Evolutionary conservation across 768 basidiomycete species (phyloP).

Genomic region (Pseudohyphozyma bogoriensis): DNA sequence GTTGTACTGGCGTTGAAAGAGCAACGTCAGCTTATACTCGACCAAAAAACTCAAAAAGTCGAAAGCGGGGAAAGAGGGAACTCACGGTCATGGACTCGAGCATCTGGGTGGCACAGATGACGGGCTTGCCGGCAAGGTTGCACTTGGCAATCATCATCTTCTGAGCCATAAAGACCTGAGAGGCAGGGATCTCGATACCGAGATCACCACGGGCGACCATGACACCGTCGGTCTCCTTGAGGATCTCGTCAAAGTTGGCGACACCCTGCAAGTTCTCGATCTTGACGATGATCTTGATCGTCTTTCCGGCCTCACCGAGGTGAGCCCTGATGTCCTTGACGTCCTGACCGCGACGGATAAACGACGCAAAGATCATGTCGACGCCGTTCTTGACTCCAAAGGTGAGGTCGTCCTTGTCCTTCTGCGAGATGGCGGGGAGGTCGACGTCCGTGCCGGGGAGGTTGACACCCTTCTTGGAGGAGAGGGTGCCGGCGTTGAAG

Average conservation of each 20-base stretch:
- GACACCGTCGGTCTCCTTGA: slow-evolving; percentile 90
- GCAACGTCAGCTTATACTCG: neutral
- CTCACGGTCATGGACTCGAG: slow-evolving; percentile 52
- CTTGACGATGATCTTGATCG: slow-evolving; percentile 98
- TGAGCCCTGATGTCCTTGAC: slow-evolving; percentile 86
- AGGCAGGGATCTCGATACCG: slow-evolving; percentile 99
- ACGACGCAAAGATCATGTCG: slow-evolving; percentile 99
- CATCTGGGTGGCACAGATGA: slow-evolving; percentile 99
- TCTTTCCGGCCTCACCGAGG: slow-evolving; percentile 86
- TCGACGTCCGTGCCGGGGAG: slow-evolving; percentile 96
- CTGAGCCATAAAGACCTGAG: slow-evolving; percentile 96
- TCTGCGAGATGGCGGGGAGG: slow-evolving; percentile 90
- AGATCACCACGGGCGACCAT: slow-evolving; percentile 99
- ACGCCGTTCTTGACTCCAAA: slow-evolving; percentile 97
- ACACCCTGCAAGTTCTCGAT: slow-evolving; percentile 99
- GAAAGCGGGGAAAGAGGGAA: neutral
- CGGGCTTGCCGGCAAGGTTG: slow-evolving; percentile 94
- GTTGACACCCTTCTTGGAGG: slow-evolving; percentile 98
- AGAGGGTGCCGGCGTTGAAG: slow-evolving; percentile 84
- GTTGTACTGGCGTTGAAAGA: slow-evolving; percentile 52
- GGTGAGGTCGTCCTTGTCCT: slow-evolving; percentile 88
- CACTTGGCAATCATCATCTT: slow-evolving; percentile 99
- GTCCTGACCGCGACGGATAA: slow-evolving; percentile 90
- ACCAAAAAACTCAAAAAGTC: neutral
- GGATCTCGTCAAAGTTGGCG: slow-evolving; percentile 95